A percentile compares a stretch with the other conserved stretches of the same genome.
phyloP scores from a whole-genome alignment of 2,329 filamentous ascomycete genomes.

The Xylariaceae sp. region DNA sequence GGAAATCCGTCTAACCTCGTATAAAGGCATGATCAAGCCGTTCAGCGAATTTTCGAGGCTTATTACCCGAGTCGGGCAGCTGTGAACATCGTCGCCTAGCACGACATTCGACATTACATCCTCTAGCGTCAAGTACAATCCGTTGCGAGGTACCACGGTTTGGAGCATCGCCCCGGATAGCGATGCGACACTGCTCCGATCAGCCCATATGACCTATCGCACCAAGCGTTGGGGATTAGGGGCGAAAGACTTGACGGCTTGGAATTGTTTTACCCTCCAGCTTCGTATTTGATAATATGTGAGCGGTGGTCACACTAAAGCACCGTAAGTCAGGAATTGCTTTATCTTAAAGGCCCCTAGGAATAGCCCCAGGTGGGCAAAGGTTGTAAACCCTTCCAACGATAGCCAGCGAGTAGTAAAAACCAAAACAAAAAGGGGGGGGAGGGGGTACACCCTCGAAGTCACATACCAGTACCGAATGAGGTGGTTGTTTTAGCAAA shows the following conservation, averaged over 20 bases:
- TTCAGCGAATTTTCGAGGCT: constrained; percentile 46
- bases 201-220: constrained; percentile 6
- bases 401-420: too few species aligned
- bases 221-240: background rate
- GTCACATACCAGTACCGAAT: constrained; percentile 57
- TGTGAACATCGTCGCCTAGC: constrained; percentile 47
- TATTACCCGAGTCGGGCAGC: constrained; percentile 45
- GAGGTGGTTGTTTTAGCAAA: constrained; percentile 70
- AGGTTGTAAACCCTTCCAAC: too few species aligned
- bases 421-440: too few species aligned
- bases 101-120: constrained; percentile 41
- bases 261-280: constrained; percentile 42
- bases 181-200: constrained; percentile 50
- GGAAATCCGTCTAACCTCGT: constrained; percentile 39
- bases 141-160: constrained; percentile 42
- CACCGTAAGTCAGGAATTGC: background rate
- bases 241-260: background rate
- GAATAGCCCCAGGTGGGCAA: too few species aligned
- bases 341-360: background rate
- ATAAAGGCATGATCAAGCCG: constrained; percentile 41
- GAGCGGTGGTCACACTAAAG: constrained; percentile 61
- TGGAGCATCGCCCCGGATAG: constrained; percentile 67
- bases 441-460: too few species aligned
- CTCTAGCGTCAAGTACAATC: constrained; percentile 46
- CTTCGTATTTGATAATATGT: constrained; percentile 67